phyloP scores from a whole-genome alignment of 2,329 filamentous ascomycete species.

The Hypoxylon sp. region DNA sequence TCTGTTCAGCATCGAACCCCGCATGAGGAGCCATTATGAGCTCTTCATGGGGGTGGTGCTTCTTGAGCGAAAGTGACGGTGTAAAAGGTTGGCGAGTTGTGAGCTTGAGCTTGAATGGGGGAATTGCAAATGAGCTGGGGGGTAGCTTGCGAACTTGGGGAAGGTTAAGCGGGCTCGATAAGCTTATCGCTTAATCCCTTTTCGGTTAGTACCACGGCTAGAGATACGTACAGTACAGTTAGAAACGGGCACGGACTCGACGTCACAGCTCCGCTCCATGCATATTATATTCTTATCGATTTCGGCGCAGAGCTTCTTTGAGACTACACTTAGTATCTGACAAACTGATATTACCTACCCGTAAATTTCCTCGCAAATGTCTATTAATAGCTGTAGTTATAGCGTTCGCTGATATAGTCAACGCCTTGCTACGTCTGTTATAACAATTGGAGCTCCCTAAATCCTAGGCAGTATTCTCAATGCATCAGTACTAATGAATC shows the following conservation, averaged over 20 bases:
- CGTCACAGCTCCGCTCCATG: slow-evolving; percentile 39
- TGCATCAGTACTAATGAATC: not conserved
- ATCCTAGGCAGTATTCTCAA: not conserved
- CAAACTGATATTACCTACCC: not conserved
- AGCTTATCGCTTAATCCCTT: slow-evolving; percentile 34
- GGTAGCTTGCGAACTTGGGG: slow-evolving; percentile 29
- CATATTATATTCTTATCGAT: slow-evolving; percentile 29
- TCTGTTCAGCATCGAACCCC: slow-evolving; percentile 81
- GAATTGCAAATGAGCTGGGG: slow-evolving; percentile 32
- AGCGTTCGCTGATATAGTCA: not conserved
- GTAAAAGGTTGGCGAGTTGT: slow-evolving; percentile 20
- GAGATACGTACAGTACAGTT: not conserved
- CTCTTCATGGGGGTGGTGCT: slow-evolving; percentile 62
- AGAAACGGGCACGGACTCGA: slow-evolving; percentile 20
- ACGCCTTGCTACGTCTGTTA: not conserved
- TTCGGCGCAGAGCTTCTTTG: not conserved
- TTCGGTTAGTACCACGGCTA: slow-evolving; percentile 19
- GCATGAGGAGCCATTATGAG: slow-evolving; percentile 77
- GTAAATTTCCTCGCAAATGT: not conserved
- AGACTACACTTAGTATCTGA: not conserved
- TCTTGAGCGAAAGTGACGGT: slow-evolving; percentile 32
- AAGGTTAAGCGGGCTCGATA: slow-evolving; percentile 30
- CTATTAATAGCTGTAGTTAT: not conserved
- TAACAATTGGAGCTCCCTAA: not conserved
- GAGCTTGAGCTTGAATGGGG: slow-evolving; percentile 24